phyloP scores from a whole-genome alignment of 345 rosid species.

The Dimocarpus longan region DNA sequence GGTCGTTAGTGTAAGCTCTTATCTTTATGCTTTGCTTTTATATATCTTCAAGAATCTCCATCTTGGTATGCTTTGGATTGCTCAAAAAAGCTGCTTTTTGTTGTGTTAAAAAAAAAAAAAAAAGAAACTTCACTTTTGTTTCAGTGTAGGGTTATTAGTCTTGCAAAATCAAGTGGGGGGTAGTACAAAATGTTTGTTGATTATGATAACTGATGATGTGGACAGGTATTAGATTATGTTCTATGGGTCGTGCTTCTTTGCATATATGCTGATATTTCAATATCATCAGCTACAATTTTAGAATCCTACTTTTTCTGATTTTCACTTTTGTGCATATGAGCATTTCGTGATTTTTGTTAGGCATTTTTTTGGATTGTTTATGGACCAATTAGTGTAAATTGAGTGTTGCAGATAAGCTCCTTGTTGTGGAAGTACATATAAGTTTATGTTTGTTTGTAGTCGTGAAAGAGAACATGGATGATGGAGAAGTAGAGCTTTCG shows the following conservation, averaged over 20 bases:
- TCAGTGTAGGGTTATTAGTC: conserved; percentile 11
- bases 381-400: neutral
- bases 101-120: neutral
- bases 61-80: conserved; percentile 39
- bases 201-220: conserved; percentile 20
- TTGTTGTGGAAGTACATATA: conserved; percentile 5
- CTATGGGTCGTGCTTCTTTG: conserved; percentile 26
- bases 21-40: conserved; percentile 21
- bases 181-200: conserved; percentile 10
- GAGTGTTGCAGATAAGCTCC: conserved; percentile 18
- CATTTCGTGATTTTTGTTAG: conserved; percentile 2
- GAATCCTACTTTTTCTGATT: conserved; percentile 17
- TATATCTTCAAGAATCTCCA: conserved; percentile 23
- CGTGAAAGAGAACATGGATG: conserved; percentile 37
- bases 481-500: conserved; percentile 49
- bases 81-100: conserved; percentile 13
- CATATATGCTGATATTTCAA: conserved; percentile 31
- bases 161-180: conserved; percentile 11
- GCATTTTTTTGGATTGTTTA: conserved; percentile 1
- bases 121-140: neutral
- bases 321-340: neutral
- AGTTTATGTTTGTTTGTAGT: neutral
- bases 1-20: neutral
- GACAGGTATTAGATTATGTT: conserved; percentile 18
- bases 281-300: neutral